A percentile compares a stretch with the other conserved stretches of the same genome.
Conservation (phyloP, 2,329 filamentous ascomycete species). For the Fulvia fulva region DNA sequence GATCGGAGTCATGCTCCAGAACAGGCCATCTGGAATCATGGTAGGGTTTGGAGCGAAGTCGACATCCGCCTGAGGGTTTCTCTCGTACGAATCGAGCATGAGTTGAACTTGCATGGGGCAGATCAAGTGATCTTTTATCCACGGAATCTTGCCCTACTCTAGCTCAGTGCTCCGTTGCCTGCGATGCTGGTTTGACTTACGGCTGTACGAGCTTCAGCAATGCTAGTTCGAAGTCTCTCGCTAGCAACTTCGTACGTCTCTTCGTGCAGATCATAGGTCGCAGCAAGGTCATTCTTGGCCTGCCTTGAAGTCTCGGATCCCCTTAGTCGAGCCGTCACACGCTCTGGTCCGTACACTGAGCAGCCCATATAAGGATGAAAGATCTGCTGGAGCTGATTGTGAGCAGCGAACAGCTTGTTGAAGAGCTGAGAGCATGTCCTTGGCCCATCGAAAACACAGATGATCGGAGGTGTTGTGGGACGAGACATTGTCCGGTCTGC, state of each 20-base stretch:
- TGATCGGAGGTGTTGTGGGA: background rate
- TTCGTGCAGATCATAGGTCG: background rate
- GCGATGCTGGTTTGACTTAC: background rate
- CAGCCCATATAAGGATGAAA: conserved; percentile 2
- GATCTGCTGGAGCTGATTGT: conserved; percentile 7
- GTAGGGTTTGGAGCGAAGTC: conserved; percentile 5
- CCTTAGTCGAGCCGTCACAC: background rate
- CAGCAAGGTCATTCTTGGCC: background rate
- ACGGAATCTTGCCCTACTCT: conserved; percentile 1
- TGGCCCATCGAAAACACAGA: conserved; percentile 9
- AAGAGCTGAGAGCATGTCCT: conserved; percentile 10
- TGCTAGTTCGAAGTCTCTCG: background rate
- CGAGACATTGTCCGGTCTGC: background rate
- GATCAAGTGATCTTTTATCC: conserved; percentile 7
- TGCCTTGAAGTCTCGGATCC: background rate
- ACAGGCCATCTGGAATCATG: conserved; percentile 14
- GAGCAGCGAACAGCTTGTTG: conserved; percentile 6
- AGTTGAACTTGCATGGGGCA: background rate
- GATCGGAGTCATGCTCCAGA: conserved; percentile 13
- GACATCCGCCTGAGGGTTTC: background rate
- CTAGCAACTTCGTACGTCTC: conserved; percentile 5
- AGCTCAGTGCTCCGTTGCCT: background rate
- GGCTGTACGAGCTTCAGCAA: background rate
- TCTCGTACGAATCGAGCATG: background rate
- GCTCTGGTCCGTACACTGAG: conserved; percentile 5